Conservation (phyloP, 2,329 filamentous ascomycete genomes). For the Pseudocercospora pini-densiflorae region DNA sequence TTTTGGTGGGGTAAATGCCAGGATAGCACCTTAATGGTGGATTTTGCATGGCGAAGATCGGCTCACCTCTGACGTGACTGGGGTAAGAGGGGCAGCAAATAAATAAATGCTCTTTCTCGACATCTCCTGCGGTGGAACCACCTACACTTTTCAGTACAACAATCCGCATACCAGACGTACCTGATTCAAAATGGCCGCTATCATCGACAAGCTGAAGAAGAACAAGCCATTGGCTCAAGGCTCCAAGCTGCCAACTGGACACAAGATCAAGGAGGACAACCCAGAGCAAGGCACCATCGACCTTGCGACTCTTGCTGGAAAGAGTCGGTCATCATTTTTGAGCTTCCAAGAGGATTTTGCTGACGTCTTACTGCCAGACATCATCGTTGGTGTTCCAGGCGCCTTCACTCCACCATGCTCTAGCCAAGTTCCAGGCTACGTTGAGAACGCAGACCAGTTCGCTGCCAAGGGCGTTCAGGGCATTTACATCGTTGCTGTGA, state of each 20-base stretch:
- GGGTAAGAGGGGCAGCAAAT: not conserved
- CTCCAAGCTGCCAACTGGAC: slow-evolving; percentile 27
- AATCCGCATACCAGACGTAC: not conserved
- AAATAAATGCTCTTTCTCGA: not conserved
- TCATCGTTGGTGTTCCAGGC: slow-evolving; percentile 35
- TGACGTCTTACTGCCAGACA: slow-evolving; percentile 16
- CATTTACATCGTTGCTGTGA: slow-evolving; percentile 37
- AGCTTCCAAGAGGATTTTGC: not conserved
- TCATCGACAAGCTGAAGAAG: slow-evolving; percentile 32
- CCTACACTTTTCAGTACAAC: not conserved
- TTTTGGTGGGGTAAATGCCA: not conserved
- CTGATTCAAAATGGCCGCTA: slow-evolving; percentile 20
- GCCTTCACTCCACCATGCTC: slow-evolving; percentile 37
- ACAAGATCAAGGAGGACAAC: slow-evolving; percentile 33
- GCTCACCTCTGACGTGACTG: not conserved
- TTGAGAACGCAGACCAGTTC: slow-evolving; percentile 33
- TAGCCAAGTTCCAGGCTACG: slow-evolving; percentile 35
- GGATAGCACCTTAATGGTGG: not conserved
- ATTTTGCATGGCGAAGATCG: slow-evolving; percentile 5
- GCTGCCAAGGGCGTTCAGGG: slow-evolving; percentile 34
- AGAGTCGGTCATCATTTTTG: slow-evolving; percentile 21
- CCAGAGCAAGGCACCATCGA: slow-evolving; percentile 33
- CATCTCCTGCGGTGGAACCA: not conserved
- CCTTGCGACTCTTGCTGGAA: slow-evolving; percentile 29
- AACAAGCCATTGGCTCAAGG: slow-evolving; percentile 30